These are phyloP conservation scores for Sicyos edulis DNA, from an alignment of 306 rosid genomes.

Conservation along the genomic window DNA sequence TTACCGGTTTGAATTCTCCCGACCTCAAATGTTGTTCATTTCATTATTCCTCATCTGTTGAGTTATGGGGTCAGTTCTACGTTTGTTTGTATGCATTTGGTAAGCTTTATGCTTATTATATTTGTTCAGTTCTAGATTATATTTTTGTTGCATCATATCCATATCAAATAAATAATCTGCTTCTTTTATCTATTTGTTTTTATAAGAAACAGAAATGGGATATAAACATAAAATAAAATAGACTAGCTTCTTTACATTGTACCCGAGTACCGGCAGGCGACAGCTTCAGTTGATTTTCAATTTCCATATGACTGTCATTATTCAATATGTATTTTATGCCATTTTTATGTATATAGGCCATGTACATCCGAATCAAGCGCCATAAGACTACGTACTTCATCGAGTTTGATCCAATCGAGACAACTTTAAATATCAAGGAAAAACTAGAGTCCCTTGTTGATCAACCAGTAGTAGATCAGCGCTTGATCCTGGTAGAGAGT, in stretches of 20 bases:
- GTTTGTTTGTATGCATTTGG: constrained; percentile 2
- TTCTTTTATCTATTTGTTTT: too few relatives aligned
- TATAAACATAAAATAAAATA: too few relatives aligned
- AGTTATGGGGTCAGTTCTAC: constrained; percentile 8
- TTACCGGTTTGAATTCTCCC: too few relatives aligned
- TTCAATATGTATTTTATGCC: neutral
- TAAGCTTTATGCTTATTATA: neutral
- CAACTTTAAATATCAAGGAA: constrained; percentile 63
- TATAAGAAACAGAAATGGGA: neutral
- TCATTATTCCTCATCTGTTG: neutral
- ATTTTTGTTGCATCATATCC: neutral
- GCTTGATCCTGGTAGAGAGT: constrained; percentile 48
- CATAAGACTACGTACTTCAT: constrained; percentile 81
- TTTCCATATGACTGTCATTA: neutral
- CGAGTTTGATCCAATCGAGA: constrained; percentile 83
- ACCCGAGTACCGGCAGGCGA: neutral
- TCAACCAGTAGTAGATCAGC: constrained; percentile 57
- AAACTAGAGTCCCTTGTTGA: constrained; percentile 66
- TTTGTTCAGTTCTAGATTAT: neutral
- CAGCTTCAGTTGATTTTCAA: neutral
- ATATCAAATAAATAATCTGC: neutral
- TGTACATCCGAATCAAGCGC: constrained; percentile 84
- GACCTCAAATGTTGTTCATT: too few relatives aligned
- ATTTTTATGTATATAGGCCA: constrained; percentile 40
- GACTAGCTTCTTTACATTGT: neutral